A percentile compares a stretch with the other conserved stretches of the same genome.
Conservation (phyloP, 441 rosid genomes). For the Daphne laureola region DNA sequence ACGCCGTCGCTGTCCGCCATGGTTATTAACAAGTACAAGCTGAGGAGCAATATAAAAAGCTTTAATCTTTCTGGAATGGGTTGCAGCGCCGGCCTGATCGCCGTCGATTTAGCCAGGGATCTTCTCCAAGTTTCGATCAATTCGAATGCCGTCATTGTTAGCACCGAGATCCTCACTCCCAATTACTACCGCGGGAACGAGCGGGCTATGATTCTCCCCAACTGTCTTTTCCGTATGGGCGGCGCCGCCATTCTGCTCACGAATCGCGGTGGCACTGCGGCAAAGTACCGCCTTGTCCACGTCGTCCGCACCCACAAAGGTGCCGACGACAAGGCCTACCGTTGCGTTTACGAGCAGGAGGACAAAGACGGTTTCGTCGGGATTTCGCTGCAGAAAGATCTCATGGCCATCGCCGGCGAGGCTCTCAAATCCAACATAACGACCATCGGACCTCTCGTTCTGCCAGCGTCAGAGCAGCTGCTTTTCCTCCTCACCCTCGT, state of each 20-base stretch:
- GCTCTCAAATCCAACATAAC: constrained; percentile 28
- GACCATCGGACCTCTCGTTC: constrained; percentile 23
- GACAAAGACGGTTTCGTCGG: constrained; percentile 20
- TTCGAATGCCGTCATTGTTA: constrained; percentile 22
- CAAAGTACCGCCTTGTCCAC: constrained; percentile 21
- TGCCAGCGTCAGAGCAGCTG: constrained; percentile 16
- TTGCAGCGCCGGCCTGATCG: constrained; percentile 26
- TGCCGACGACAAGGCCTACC: constrained; percentile 25
- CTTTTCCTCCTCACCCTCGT: constrained; percentile 23
- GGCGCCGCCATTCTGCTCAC: constrained; percentile 29
- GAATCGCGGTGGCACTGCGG: constrained; percentile 13
- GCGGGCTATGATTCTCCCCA: constrained; percentile 25
- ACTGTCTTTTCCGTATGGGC: constrained; percentile 27
- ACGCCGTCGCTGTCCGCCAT: constrained; percentile 27
- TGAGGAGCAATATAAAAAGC: constrained; percentile 23
- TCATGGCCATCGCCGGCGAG: constrained; percentile 28
- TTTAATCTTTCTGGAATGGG: constrained; percentile 31
- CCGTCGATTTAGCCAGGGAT: constrained; percentile 23
- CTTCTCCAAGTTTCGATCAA: constrained; percentile 24
- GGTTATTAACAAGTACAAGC: constrained; percentile 28
- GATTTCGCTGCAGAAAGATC: constrained; percentile 23
- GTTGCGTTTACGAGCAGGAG: constrained; percentile 24
- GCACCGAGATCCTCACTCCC: constrained; percentile 28
- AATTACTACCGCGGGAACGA: constrained; percentile 29
- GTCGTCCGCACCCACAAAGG: constrained; percentile 28